Conservation (phyloP, 2,329 filamentous ascomycete genomes). For the Ramichloridium luteum region DNA sequence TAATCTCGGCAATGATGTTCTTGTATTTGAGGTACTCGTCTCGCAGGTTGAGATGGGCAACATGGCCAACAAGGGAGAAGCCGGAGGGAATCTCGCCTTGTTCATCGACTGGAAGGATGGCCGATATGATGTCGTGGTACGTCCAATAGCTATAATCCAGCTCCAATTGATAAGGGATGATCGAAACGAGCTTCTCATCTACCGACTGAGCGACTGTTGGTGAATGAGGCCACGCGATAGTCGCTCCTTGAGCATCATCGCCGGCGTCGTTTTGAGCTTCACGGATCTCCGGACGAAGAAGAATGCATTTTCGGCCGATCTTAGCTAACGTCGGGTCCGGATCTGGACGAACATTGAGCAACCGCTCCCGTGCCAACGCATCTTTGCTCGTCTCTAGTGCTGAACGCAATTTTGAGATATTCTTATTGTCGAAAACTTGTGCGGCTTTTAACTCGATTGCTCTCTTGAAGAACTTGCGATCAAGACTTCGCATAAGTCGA, state of each 20-base stretch:
- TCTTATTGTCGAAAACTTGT: slow-evolving; percentile 58
- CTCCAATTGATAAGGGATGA: slow-evolving; percentile 63
- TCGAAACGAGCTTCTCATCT: slow-evolving; percentile 51
- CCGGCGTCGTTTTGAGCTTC: background rate
- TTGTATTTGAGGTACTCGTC: slow-evolving; percentile 78
- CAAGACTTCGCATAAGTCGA: slow-evolving; percentile 65
- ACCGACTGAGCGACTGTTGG: slow-evolving; percentile 55
- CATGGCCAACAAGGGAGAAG: slow-evolving; percentile 80
- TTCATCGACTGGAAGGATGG: slow-evolving; percentile 67
- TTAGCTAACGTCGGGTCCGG: slow-evolving; percentile 44
- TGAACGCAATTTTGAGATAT: slow-evolving; percentile 61
- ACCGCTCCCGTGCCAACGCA: slow-evolving; percentile 50
- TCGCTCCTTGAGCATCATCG: slow-evolving; percentile 4
- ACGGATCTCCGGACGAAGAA: slow-evolving; percentile 33
- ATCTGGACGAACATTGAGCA: slow-evolving; percentile 51
- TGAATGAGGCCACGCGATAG: slow-evolving; percentile 56
- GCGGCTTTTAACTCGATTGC: slow-evolving; percentile 67
- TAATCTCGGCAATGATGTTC: slow-evolving; percentile 67
- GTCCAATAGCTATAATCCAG: slow-evolving; percentile 80
- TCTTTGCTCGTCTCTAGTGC: slow-evolving; percentile 54
- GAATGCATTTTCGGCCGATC: slow-evolving; percentile 32
- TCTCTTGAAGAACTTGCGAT: slow-evolving; percentile 71
- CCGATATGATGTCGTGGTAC: slow-evolving; percentile 71
- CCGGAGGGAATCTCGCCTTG: slow-evolving; percentile 72
- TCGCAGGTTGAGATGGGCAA: slow-evolving; percentile 85